Evolutionary conservation across 139 green algal genomes (phyloP).

Genomic region (Auxenochlorella pyrenoidosa): DNA sequence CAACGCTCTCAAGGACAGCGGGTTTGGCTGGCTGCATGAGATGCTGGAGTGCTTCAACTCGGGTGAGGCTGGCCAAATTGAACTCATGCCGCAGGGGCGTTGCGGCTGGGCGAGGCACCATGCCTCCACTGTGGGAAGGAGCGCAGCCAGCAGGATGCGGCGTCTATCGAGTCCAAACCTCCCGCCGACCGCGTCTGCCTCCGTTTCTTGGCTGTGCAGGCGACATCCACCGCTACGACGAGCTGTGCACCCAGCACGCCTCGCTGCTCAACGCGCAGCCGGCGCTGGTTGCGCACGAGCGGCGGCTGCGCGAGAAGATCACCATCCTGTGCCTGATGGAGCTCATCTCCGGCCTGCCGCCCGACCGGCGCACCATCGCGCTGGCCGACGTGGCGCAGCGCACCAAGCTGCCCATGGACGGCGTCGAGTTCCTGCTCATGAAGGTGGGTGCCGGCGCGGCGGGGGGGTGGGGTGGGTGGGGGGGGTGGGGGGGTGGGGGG

Average conservation of each 20-base stretch:
- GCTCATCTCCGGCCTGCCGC: slow-evolving; percentile 67
- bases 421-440: slow-evolving; percentile 99
- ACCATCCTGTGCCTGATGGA: slow-evolving; percentile 84
- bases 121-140: not conserved
- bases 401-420: slow-evolving; percentile 92
- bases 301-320: slow-evolving; percentile 94
- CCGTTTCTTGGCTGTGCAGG: slow-evolving; percentile 40
- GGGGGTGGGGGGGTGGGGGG: too few relatives aligned
- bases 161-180: too few relatives aligned
- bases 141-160: not conserved
- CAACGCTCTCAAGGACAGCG: slow-evolving; percentile 71
- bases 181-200: too few relatives aligned
- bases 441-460: slow-evolving; percentile 60
- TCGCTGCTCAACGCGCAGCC: slow-evolving; percentile 88
- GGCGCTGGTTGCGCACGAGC: slow-evolving; percentile 90
- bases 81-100: too few relatives aligned
- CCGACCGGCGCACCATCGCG: slow-evolving; percentile 83
- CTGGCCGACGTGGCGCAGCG: slow-evolving; percentile 71
- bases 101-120: not conserved
- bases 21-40: slow-evolving; percentile 89
- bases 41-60: slow-evolving; percentile 88
- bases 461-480: not conserved
- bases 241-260: slow-evolving; percentile 84
- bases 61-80: too few relatives aligned
- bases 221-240: slow-evolving; percentile 93